Evolutionary conservation across 768 basidiomycete genomes (phyloP).

Genomic region (Rhodosporidiobolus odoratus): DNA sequence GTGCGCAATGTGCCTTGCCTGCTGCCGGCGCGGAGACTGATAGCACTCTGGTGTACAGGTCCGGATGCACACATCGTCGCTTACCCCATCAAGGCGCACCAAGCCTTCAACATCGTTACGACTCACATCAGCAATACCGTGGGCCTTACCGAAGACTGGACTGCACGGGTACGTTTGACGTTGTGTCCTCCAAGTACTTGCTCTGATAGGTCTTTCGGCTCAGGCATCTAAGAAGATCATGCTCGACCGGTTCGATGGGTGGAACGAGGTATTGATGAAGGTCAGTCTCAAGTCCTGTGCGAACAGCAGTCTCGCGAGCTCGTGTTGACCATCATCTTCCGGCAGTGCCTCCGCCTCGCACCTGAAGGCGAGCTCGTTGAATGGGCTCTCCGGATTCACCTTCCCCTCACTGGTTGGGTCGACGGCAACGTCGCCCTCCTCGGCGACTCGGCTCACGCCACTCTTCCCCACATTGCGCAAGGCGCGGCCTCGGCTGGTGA

Average conservation of each 20-base stretch:
- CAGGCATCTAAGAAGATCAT: conserved; percentile 44
- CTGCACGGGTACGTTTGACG: conserved; percentile 42
- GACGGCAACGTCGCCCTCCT: conserved; percentile 45
- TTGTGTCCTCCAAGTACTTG: neutral
- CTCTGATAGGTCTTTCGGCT: neutral
- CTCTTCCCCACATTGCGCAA: conserved; percentile 45
- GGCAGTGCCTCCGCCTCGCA: conserved; percentile 48
- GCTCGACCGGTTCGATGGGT: conserved; percentile 47
- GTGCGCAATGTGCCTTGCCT: conserved; percentile 11
- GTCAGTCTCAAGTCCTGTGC: neutral
- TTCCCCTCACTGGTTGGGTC: conserved; percentile 45
- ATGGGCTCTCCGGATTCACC: conserved; percentile 27
- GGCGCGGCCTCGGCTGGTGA: conserved; percentile 52
- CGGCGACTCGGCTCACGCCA: conserved; percentile 50
- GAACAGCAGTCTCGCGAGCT: neutral
- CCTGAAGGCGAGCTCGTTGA: conserved; percentile 57
- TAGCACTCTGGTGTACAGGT: neutral
- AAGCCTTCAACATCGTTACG: conserved; percentile 49
- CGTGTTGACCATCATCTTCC: too few species aligned
- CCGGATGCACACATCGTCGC: conserved; percentile 36
- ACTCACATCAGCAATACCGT: conserved; percentile 48
- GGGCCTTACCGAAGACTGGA: conserved; percentile 44
- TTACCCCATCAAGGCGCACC: conserved; percentile 48
- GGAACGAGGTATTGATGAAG: conserved; percentile 40
- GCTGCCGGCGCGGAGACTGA: neutral